A percentile compares a stretch with the other conserved stretches of the same genome.
These are phyloP conservation scores for Podospora bellae-mahoneyi DNA, from an alignment of 495 filamentous ascomycete species.

Conservation along the genomic window DNA sequence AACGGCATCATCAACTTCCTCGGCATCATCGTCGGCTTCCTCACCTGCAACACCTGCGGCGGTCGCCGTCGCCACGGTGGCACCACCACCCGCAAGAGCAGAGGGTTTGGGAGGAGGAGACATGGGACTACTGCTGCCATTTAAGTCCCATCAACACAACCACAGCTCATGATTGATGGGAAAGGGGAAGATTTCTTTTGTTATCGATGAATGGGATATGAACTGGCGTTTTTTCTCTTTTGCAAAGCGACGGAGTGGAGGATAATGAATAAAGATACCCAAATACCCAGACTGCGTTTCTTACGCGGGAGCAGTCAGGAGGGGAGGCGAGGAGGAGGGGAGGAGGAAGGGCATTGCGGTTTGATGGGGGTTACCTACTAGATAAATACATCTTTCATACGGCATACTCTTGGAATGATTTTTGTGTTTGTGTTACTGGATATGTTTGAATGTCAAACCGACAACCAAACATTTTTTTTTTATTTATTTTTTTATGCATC, in stretches of 20 bases:
- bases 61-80: slow-evolving; percentile 27
- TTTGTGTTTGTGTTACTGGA: too few relatives aligned
- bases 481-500: slow-evolving; percentile 2
- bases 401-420: too few relatives aligned
- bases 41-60: slow-evolving; percentile 68
- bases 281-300: neutral
- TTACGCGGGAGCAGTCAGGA: neutral
- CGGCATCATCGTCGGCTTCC: slow-evolving; percentile 78
- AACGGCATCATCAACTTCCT: slow-evolving; percentile 70
- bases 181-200: neutral
- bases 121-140: slow-evolving; percentile 26
- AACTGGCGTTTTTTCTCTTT: neutral
- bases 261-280: slow-evolving; percentile 14
- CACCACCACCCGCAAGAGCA: slow-evolving; percentile 17
- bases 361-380: neutral
- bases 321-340: neutral
- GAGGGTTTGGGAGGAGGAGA: slow-evolving; percentile 29
- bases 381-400: neutral
- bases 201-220: neutral
- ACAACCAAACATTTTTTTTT: slow-evolving; percentile 5
- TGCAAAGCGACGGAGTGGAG: neutral
- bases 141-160: slow-evolving; percentile 10
- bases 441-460: too few relatives aligned
- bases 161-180: neutral
- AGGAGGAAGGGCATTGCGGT: neutral